These are phyloP conservation scores for Aspergillus sp. DNA, from an alignment of 2,329 filamentous ascomycete genomes.

Conservation along the genomic window DNA sequence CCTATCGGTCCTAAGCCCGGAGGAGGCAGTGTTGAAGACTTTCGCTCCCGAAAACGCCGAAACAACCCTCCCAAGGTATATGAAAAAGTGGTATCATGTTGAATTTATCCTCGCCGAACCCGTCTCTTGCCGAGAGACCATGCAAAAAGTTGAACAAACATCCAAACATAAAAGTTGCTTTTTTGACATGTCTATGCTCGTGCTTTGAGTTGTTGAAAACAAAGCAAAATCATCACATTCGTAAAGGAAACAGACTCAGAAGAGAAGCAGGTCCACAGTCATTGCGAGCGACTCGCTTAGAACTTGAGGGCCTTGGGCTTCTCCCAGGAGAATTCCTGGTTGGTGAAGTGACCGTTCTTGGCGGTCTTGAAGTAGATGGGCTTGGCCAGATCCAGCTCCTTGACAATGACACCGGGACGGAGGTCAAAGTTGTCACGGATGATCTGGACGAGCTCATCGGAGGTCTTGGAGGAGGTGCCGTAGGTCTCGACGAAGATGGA, in stretches of 20 bases:
- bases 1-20: slow-evolving; percentile 19
- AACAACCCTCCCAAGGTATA: slow-evolving; percentile 42
- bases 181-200: slow-evolving; percentile 42
- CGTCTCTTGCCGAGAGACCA: slow-evolving; percentile 36
- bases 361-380: slow-evolving; percentile 98
- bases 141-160: slow-evolving; percentile 42
- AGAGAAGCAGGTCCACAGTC: slow-evolving; percentile 21
- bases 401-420: slow-evolving; percentile 96
- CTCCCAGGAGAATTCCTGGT: slow-evolving; percentile 98
- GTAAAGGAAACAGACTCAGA: slow-evolving; percentile 34
- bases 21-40: slow-evolving; percentile 43
- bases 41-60: slow-evolving; percentile 46
- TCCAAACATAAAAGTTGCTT: slow-evolving; percentile 31
- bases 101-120: slow-evolving; percentile 49
- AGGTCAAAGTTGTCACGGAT: slow-evolving; percentile 97
- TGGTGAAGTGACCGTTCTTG: slow-evolving; percentile 99
- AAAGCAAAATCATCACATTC: slow-evolving; percentile 51
- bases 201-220: slow-evolving; percentile 56
- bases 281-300: slow-evolving; percentile 56
- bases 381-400: slow-evolving; percentile 90
- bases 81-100: slow-evolving; percentile 52
- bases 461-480: slow-evolving; percentile 86
- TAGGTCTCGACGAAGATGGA: slow-evolving; percentile 98
- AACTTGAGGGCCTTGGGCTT: slow-evolving; percentile 92
- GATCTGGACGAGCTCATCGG: slow-evolving; percentile 92